These are phyloP conservation scores for Schizosaccharomyces japonicus DNA, from an alignment of 805 yeast species.

Conservation along the genomic window DNA sequence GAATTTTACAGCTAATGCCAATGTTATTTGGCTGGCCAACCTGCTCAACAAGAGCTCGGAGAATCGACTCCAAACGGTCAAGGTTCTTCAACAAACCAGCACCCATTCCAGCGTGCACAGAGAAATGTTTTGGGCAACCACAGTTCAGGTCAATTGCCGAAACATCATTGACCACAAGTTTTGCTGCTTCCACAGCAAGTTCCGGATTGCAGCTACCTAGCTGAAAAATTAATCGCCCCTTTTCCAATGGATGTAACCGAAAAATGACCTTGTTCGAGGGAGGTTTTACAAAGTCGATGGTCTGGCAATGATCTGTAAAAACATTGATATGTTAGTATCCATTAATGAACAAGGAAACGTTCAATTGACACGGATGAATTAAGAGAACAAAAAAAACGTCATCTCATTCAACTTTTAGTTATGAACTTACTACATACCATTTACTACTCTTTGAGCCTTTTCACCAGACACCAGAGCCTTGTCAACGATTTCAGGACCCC, in stretches of 20 bases:
- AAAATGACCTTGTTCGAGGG: conserved; percentile 28
- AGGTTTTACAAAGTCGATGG: conserved; percentile 16
- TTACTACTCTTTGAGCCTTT: conserved; percentile 30
- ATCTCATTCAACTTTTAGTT: too few species aligned
- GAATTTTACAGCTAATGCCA: conserved; percentile 75
- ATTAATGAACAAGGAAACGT: not conserved
- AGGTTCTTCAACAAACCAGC: conserved; percentile 75
- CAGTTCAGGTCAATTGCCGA: conserved; percentile 84
- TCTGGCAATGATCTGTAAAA: conserved; percentile 6
- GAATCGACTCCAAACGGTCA: conserved; percentile 45
- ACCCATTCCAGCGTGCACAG: conserved; percentile 92
- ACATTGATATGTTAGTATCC: not conserved
- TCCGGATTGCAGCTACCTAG: conserved; percentile 70
- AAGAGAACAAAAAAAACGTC: not conserved
- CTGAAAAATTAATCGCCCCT: conserved; percentile 56
- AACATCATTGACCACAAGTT: conserved; percentile 58
- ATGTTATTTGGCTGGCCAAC: conserved; percentile 58
- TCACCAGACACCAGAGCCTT: conserved; percentile 35
- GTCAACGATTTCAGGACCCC: conserved; percentile 91
- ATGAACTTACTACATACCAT: conserved; percentile 23
- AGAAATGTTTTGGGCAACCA: conserved; percentile 93
- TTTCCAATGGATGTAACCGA: conserved; percentile 48
- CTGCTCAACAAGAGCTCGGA: conserved; percentile 41
- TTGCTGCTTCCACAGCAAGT: conserved; percentile 72
- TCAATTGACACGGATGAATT: not conserved